Evolutionary conservation across 2,329 filamentous ascomycete genomes (phyloP), one percentile per base, ranked within the genome.

Genomic region (Microsporum canis): DNA sequence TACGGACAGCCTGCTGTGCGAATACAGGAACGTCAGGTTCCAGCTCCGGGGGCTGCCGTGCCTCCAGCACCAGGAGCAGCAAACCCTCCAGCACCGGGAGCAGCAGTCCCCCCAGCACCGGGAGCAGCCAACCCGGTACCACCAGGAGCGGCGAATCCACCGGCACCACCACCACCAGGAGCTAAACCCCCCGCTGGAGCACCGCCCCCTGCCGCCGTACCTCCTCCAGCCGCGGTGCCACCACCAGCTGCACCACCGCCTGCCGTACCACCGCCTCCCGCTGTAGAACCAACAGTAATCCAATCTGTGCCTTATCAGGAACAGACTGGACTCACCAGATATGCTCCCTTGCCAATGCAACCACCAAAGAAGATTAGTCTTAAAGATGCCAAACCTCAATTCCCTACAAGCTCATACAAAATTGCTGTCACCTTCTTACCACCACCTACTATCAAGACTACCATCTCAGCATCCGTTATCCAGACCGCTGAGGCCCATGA

Each of bases 321-420:
- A 65, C 84, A 86, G 69, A 80, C 77, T 0, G 84, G 83, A 0
- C 68, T 75, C 34, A 84, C 80, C 3, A 79, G 79, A 67, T 86
- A 83, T 69, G 84, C 83, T 10, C 83, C 84, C 1, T 82, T 84
- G 80, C 81, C 84, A 63, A 78, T 78, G 58, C 73, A 79, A n/a
- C 82, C 83, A 1, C 77, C 78, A 8, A 84, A 80, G 3, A 82
- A 81, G 66, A 84, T 86, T 63, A 82, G 81, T 2, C 76, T 77
- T 41, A 82, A 78, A 66, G 73, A 72, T 3, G 72, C 75, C 12
- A 77, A 74, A 49, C 79, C 79, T 5, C 71, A 80, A 65, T 80
- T 79, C 66, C 81, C 84, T 1, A 82, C 82, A 2, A 85, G 82
- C 65, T 72, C 76, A 6, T 82, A 79, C 60, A 70, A 68, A 3